A percentile compares a stretch with the other conserved stretches of the same genome.
phyloP scores from a whole-genome alignment of 2,329 filamentous ascomycete species.

The Apiospora pterosperma region DNA sequence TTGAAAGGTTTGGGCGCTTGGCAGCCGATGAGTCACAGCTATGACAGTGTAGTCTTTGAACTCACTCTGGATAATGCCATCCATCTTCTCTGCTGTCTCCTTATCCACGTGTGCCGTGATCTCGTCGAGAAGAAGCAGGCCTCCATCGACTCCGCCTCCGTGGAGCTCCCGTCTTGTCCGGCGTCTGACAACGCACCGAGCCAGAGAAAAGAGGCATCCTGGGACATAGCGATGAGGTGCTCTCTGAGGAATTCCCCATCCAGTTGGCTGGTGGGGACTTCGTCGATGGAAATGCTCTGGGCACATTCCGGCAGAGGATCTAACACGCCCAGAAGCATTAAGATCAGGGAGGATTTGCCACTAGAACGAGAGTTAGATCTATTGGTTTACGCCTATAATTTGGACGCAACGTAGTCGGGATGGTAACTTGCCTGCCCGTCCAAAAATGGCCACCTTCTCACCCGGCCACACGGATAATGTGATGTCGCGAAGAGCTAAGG shows the following conservation, averaged over 20 bases:
- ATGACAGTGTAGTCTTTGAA: constrained; percentile 49
- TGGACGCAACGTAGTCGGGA: too few relatives aligned
- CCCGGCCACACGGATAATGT: too few relatives aligned
- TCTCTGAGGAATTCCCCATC: constrained; percentile 40
- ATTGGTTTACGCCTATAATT: too few relatives aligned
- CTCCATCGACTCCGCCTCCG: too few relatives aligned
- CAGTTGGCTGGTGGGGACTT: constrained; percentile 31
- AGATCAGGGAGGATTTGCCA: constrained; percentile 41
- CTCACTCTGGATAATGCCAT: constrained; percentile 24
- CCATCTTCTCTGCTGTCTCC: constrained; percentile 26
- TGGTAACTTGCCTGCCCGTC: too few relatives aligned
- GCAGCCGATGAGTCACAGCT: constrained; percentile 35
- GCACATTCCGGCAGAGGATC: constrained; percentile 29
- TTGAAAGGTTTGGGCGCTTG: constrained; percentile 47
- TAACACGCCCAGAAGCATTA: constrained; percentile 37
- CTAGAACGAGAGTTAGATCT: too few relatives aligned
- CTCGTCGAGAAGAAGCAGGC: constrained; percentile 28
- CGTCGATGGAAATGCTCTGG: constrained; percentile 40
- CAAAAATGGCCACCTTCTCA: too few relatives aligned
- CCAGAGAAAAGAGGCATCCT: constrained; percentile 54
- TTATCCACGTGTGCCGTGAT: constrained; percentile 26
- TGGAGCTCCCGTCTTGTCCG: too few relatives aligned
- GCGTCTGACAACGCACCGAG: too few relatives aligned
- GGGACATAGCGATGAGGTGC: constrained; percentile 48
- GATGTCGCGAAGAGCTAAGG: too few relatives aligned